A percentile compares a stretch with the other conserved stretches of the same genome.
phyloP scores from a whole-genome alignment of 495 filamentous ascomycete species.

The Trichoderma virens region DNA sequence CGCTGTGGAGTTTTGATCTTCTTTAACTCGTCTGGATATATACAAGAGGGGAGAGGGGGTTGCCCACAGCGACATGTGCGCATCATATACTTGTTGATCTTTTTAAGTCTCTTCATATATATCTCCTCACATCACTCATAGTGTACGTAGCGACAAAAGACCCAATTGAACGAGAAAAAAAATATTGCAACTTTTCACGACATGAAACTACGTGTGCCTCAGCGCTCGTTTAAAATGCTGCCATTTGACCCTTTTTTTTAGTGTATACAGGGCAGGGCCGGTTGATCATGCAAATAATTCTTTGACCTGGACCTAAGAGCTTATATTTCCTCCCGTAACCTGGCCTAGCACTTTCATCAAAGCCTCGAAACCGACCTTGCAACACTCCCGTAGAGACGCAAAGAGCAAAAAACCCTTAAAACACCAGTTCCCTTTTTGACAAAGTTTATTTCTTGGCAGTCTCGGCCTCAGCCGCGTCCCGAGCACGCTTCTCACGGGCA shows the following conservation, averaged over 20 bases:
- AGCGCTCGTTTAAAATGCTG: neutral
- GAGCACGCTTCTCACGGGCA: constrained; percentile 84
- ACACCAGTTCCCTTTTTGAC: constrained; percentile 12
- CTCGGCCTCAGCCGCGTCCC: constrained; percentile 84
- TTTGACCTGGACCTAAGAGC: constrained; percentile 10
- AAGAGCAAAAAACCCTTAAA: constrained; percentile 12
- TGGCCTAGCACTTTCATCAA: neutral
- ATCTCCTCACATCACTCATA: neutral
- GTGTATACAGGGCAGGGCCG: constrained; percentile 7
- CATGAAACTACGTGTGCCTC: neutral
- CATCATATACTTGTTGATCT: neutral
- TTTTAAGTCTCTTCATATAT: no score
- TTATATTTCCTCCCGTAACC: constrained; percentile 5
- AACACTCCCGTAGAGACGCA: neutral
- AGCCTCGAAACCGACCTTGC: constrained; percentile 10
- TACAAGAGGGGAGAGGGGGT: neutral
- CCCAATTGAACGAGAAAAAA: neutral
- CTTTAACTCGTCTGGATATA: neutral
- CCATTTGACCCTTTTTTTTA: constrained; percentile 1
- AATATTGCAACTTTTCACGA: constrained; percentile 1
- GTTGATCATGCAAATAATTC: constrained; percentile 12
- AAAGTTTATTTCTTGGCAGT: constrained; percentile 77
- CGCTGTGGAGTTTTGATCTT: neutral
- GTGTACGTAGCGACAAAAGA: neutral
- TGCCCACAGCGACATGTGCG: neutral